A percentile compares a stretch with the other conserved stretches of the same genome.
Evolutionary conservation across 2,329 filamentous ascomycete genomes (phyloP).

Genomic region (Rutstroemia sp.): DNA sequence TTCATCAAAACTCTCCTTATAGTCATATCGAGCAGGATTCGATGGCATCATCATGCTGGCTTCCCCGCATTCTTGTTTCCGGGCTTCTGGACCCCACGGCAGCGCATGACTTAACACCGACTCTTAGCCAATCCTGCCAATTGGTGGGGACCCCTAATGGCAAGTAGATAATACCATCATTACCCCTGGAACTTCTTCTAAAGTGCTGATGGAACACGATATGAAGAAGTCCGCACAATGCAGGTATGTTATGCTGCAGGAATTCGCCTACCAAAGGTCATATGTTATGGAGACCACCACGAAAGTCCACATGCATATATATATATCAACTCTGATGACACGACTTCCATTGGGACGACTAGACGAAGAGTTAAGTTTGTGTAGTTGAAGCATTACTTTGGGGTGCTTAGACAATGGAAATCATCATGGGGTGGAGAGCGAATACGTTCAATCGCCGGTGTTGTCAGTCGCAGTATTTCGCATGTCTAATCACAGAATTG

Average conservation of each 20-base stretch:
- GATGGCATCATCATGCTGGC: too few species aligned
- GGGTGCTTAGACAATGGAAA: slow-evolving; percentile 31
- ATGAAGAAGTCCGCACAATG: slow-evolving; percentile 9
- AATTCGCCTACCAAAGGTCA: slow-evolving; percentile 30
- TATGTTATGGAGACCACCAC: slow-evolving; percentile 23
- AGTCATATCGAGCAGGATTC: too few species aligned
- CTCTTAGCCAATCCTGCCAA: too few species aligned
- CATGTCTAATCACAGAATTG: slow-evolving; percentile 15
- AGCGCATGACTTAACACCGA: too few species aligned
- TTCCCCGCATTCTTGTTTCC: too few species aligned
- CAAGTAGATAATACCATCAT: too few species aligned
- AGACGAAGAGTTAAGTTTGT: slow-evolving; percentile 23
- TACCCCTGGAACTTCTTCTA: too few species aligned
- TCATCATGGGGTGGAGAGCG: slow-evolving; percentile 19
- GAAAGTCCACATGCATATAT: slow-evolving; percentile 23
- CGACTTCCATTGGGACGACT: slow-evolving; percentile 31
- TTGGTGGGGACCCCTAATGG: too few species aligned
- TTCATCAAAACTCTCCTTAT: too few species aligned
- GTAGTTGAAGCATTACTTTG: slow-evolving; percentile 31
- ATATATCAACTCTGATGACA: slow-evolving; percentile 38
- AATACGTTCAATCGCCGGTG: slow-evolving; percentile 16
- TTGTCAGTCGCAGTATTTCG: slow-evolving; percentile 17
- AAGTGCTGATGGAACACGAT: slow-evolving; percentile 14
- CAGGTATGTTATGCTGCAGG: slow-evolving; percentile 30
- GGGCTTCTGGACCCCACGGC: too few species aligned